These are phyloP conservation scores for Colletotrichum godetiae DNA, from an alignment of 2,329 filamentous ascomycete genomes.

Conservation along the genomic window DNA sequence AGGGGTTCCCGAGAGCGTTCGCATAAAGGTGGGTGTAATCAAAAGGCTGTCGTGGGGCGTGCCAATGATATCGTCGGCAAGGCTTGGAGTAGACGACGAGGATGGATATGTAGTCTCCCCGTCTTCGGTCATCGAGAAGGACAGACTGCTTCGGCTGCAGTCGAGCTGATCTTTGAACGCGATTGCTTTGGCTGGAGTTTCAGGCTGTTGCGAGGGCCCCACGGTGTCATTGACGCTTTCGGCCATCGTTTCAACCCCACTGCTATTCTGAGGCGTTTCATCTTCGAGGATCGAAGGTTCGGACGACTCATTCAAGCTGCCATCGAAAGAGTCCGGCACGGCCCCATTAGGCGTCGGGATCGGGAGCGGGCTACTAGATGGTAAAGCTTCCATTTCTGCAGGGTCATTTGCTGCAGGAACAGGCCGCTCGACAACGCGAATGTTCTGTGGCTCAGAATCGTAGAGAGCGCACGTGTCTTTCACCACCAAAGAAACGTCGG, in stretches of 20 bases:
- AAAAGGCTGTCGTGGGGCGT: slow-evolving; percentile 38
- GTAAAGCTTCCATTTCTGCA: slow-evolving; percentile 30
- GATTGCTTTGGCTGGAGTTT: slow-evolving; percentile 31
- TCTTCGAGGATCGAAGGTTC: slow-evolving; percentile 24
- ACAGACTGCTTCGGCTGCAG: slow-evolving; percentile 15
- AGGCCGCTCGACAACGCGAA: slow-evolving; percentile 32
- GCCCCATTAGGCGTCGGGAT: slow-evolving; percentile 17
- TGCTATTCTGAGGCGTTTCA: slow-evolving; percentile 33
- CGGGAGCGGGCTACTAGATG: slow-evolving; percentile 25
- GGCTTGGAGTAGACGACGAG: slow-evolving; percentile 39
- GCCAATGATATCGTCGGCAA: slow-evolving; percentile 36
- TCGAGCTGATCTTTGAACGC: slow-evolving; percentile 3
- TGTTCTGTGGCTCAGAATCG: slow-evolving; percentile 40
- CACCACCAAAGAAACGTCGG: slow-evolving; percentile 61
- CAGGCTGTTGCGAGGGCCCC: slow-evolving; percentile 27
- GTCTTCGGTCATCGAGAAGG: slow-evolving; percentile 31
- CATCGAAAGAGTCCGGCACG: slow-evolving; percentile 23
- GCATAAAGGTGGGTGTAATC: slow-evolving; percentile 37
- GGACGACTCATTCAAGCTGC: slow-evolving; percentile 28
- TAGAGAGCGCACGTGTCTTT: slow-evolving; percentile 62
- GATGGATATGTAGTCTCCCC: slow-evolving; percentile 30
- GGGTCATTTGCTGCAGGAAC: slow-evolving; percentile 32
- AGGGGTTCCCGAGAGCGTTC: slow-evolving; percentile 28
- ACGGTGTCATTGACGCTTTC: slow-evolving; percentile 18
- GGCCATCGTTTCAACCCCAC: slow-evolving; percentile 23